A percentile compares a stretch with the other conserved stretches of the same genome.
Evolutionary conservation across 345 rosid species (phyloP).

Genomic region (Ceriops decandra): DNA sequence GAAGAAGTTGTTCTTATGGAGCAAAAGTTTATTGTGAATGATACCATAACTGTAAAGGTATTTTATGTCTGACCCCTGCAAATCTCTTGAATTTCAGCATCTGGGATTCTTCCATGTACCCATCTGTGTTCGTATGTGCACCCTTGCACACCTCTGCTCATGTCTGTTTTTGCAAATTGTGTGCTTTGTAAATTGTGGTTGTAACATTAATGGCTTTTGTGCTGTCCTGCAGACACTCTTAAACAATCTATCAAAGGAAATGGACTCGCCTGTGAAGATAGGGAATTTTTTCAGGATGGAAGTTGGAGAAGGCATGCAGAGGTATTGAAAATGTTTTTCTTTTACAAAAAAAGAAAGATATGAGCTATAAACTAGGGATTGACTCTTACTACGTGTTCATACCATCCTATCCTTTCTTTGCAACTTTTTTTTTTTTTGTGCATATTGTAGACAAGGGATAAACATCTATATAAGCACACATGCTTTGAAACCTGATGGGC

Average conservation of each 20-base stretch:
- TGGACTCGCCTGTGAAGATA: constrained; percentile 76
- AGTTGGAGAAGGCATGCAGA: constrained; percentile 94
- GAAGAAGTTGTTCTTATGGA: constrained; percentile 92
- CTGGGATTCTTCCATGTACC: too few relatives aligned
- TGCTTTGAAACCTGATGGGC: not conserved
- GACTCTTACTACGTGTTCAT: not conserved
- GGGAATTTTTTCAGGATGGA: constrained; percentile 81
- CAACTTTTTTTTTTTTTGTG: not conserved
- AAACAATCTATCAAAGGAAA: constrained; percentile 66
- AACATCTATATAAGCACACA: too few relatives aligned
- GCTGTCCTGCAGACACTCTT: constrained; percentile 48
- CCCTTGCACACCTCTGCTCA: not conserved
- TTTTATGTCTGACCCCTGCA: not conserved
- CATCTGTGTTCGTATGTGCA: not conserved
- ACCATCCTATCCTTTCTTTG: constrained; percentile 2
- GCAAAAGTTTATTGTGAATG: constrained; percentile 82
- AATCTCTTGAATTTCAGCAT: not conserved
- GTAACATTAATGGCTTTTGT: constrained; percentile 1
- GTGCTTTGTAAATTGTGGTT: constrained; percentile 1
- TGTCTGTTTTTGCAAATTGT: not conserved
- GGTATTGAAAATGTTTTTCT: constrained; percentile 37
- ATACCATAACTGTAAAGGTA: constrained; percentile 68
- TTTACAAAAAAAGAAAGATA: not conserved
- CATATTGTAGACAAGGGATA: not conserved
- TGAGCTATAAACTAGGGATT: not conserved